These are phyloP conservation scores for Cordyceps javanica DNA, from an alignment of 2,329 filamentous ascomycete species.

Conservation along the genomic window DNA sequence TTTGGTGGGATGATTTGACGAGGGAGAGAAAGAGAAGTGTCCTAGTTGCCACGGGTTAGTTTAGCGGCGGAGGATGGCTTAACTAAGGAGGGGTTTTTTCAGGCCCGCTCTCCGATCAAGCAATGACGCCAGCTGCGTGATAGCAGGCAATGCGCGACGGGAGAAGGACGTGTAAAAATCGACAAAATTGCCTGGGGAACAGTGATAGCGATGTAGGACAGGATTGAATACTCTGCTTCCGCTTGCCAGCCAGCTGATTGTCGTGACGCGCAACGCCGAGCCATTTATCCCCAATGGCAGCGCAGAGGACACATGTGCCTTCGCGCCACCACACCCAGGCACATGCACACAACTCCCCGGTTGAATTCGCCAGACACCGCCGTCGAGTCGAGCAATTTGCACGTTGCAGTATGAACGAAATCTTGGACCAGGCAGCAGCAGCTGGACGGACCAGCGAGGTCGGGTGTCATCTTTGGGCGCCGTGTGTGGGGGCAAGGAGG, in stretches of 20 bases:
- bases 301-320: conserved; percentile 12
- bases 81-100: conserved; percentile 15
- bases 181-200: not conserved
- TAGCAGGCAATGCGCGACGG: conserved; percentile 1
- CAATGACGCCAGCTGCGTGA: conserved; percentile 10
- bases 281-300: conserved; percentile 2
- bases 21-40: conserved; percentile 21
- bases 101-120: conserved; percentile 13
- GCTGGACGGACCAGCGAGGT: not conserved
- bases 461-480: conserved; percentile 2
- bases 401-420: not conserved
- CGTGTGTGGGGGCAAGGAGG: conserved; percentile 8
- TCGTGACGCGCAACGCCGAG: not conserved
- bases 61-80: conserved; percentile 16
- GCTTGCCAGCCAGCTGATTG: not conserved
- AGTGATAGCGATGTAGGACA: not conserved
- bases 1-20: conserved; percentile 19
- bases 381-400: not conserved
- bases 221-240: not conserved
- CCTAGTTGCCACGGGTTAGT: conserved; percentile 26
- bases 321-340: not conserved
- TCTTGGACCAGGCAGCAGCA: not conserved
- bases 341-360: not conserved
- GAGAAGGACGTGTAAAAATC: not conserved
- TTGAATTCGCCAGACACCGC: not conserved